Conservation (phyloP, 306 rosid species). For the Citrullus amarus region DNA sequence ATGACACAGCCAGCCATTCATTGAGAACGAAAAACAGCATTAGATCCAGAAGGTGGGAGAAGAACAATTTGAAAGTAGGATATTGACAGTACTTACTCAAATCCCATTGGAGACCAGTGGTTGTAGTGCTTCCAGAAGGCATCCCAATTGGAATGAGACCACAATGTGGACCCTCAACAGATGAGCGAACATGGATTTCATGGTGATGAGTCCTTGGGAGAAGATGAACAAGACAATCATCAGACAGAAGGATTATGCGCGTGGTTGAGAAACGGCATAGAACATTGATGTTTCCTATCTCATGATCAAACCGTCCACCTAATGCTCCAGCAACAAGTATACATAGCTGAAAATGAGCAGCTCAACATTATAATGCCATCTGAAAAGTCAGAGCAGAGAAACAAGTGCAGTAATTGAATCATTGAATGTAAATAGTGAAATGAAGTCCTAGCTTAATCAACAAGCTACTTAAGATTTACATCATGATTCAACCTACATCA, state of each 20-base stretch:
- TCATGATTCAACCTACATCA: slow-evolving; percentile 34
- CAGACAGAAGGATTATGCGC: slow-evolving; percentile 67
- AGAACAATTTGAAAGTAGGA: neutral
- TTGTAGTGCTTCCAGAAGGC: slow-evolving; percentile 76
- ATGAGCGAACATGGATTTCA: slow-evolving; percentile 57
- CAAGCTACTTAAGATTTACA: neutral
- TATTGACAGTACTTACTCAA: slow-evolving; percentile 46
- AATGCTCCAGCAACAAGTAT: slow-evolving; percentile 87
- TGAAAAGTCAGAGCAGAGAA: slow-evolving; percentile 3
- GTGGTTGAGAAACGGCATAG: slow-evolving; percentile 53
- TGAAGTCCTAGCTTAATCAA: neutral
- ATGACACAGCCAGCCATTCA: neutral
- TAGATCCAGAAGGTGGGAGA: neutral
- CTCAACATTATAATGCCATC: neutral
- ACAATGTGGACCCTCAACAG: slow-evolving; percentile 87
- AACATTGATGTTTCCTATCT: slow-evolving; percentile 83
- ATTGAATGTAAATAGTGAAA: neutral
- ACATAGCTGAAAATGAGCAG: slow-evolving; percentile 44
- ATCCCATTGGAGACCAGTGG: slow-evolving; percentile 89
- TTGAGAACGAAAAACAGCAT: neutral
- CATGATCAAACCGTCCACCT: slow-evolving; percentile 97
- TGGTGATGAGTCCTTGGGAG: slow-evolving; percentile 59
- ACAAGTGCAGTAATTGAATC: neutral
- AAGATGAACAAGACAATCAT: slow-evolving; percentile 76
- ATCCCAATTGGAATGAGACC: slow-evolving; percentile 82